Base-by-base conservation (phyloP, 306 rosid genomes). In the Medicago lupulina region DNA sequence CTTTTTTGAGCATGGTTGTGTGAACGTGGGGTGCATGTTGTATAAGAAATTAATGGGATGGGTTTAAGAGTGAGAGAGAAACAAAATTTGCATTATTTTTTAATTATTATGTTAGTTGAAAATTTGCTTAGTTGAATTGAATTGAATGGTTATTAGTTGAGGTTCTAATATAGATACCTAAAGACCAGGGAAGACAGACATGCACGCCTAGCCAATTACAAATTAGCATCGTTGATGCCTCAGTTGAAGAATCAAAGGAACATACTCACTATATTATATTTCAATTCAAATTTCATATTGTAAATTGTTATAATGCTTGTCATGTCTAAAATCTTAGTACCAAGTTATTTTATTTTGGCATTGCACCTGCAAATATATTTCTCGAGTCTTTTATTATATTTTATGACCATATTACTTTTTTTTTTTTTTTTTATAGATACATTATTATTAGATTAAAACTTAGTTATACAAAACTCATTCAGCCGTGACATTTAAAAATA, bases 21-120 rank as follows among this genome's bases (percentile, higher is more conserved):
- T 23, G 83, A 88, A 89, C 90, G 93, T 91, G 96, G 86, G 97
- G 92, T 90, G 93, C 97, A 88, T 84, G 89, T 84, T 86, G 79
- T 84, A 13, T 13, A 67, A 82, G 77, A 69, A 68, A 68, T 59
- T 12, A 58, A 3, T 15, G 63, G 12, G 55, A 21, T 57, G 80
- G 65, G 81, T 74, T 82, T 47, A 71, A 72, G 80, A 79, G 73
- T 57, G 78, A 76, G 59, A 76, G 59, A 78, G 39, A 74, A 65
- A 58, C 44, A 67, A 76, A 76, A 12, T 38, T 73, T 69, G 51
- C 28, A 44, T 23, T 41, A 36, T 39, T 44, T 7, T 61, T 34
- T 61, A 3, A 61, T 3, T 61, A 31, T 61, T 44, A 16, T 67
- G 70, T 77, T 70, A 10, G 60, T 70, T 47, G 76, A 55, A 55